Conservation (phyloP, 352 stramenopile species). For the Phytophthora citricola region DNA sequence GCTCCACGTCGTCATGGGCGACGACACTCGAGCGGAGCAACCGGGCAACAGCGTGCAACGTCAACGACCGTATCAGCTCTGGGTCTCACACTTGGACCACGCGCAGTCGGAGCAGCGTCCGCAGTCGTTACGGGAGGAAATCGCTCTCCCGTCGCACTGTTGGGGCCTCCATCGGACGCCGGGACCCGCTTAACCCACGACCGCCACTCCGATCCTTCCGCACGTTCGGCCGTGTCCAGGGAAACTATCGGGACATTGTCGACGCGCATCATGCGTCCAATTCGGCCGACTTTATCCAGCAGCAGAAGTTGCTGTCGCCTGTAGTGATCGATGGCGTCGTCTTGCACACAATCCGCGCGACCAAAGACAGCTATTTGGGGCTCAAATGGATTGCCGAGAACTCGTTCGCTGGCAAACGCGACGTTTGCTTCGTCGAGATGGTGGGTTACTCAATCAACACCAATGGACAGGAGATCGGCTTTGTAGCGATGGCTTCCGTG, state of each 20-base stretch:
- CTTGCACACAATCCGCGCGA: conserved; percentile 40
- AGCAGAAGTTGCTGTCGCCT: conserved; percentile 56
- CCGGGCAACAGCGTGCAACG: conserved; percentile 13
- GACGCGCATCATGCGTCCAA: conserved; percentile 46
- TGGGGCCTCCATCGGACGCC: conserved; percentile 9
- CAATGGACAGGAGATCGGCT: conserved; percentile 47
- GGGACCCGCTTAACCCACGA: conserved; percentile 15
- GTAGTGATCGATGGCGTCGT: conserved; percentile 49
- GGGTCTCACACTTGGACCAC: conserved; percentile 9
- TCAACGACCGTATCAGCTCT: conserved; percentile 25
- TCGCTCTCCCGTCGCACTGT: conserved; percentile 19
- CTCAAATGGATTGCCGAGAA: conserved; percentile 58
- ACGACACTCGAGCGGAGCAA: conserved; percentile 27
- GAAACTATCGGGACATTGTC: conserved; percentile 57
- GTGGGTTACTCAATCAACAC: conserved; percentile 51
- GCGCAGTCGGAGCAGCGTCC: conserved; percentile 20
- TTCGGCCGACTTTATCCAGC: conserved; percentile 46
- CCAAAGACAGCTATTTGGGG: conserved; percentile 51
- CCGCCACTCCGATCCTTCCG: conserved; percentile 48
- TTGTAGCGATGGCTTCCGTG: conserved; percentile 47
- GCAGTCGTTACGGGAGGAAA: conserved; percentile 7
- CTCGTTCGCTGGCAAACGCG: conserved; percentile 39
- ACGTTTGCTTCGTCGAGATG: conserved; percentile 62
- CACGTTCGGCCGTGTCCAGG: conserved; percentile 57
- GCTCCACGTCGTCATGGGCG: conserved; percentile 28